phyloP scores from a whole-genome alignment of 345 rosid species.

The Eucalyptus grandis region DNA sequence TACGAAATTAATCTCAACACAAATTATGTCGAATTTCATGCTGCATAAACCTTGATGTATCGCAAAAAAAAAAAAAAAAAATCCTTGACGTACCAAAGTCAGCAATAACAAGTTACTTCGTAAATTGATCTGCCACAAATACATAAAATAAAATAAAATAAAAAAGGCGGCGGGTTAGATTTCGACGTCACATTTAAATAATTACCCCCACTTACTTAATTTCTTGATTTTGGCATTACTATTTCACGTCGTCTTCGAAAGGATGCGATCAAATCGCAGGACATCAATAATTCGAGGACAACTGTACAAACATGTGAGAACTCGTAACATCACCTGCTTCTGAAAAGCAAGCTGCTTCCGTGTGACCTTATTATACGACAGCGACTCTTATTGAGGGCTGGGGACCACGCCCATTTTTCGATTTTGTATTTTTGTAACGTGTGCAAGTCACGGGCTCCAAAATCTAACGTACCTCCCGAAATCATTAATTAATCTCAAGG shows the following conservation, averaged over 20 bases:
- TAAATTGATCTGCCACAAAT: not conserved
- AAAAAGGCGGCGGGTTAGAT: rapidly evolving
- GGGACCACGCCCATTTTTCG: not conserved
- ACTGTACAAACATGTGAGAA: not conserved
- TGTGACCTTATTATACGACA: not conserved
- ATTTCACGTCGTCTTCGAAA: not conserved
- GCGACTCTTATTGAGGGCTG: not conserved
- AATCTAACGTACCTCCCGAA: not conserved
- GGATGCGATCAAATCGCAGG: not conserved
- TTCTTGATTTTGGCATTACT: not conserved
- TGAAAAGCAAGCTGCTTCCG: not conserved
- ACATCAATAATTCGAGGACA: not conserved
- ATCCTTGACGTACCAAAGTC: rapidly evolving
- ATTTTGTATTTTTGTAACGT: not conserved
- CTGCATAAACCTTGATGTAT: rapidly evolving
- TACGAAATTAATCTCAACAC: rapidly evolving
- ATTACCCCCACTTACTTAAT: not conserved
- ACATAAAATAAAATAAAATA: not conserved
- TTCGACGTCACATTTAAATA: not conserved
- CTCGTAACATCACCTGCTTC: not conserved
- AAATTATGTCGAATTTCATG: not conserved
- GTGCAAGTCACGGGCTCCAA: not conserved
- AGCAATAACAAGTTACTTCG: too few species aligned
- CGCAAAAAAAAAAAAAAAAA: too few species aligned
- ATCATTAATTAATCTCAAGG: not conserved